These are phyloP conservation scores for Abelmoschus esculentus DNA, from an alignment of 345 rosid genomes.

Conservation along the genomic window DNA sequence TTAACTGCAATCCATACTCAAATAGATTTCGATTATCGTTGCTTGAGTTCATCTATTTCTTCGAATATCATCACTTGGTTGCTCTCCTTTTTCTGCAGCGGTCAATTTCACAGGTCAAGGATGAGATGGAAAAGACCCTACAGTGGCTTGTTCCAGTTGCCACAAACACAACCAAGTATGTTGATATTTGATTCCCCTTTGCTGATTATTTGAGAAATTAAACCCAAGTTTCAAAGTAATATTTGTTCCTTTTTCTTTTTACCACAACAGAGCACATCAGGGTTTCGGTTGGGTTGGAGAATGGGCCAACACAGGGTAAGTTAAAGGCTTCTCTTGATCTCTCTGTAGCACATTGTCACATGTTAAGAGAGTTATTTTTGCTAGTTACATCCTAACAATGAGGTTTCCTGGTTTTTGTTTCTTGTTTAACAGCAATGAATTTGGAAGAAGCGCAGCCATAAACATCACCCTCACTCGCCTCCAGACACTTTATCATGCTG, in stretches of 20 bases:
- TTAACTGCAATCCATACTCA: not conserved
- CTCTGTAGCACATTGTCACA: not conserved
- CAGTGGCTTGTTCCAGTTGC: constrained; percentile 85
- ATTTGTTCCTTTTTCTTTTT: constrained; percentile 8
- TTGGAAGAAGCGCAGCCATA: constrained; percentile 18
- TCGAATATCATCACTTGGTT: not conserved
- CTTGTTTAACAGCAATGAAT: constrained; percentile 23
- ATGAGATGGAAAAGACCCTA: constrained; percentile 69
- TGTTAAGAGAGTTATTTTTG: not conserved
- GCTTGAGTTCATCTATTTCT: not conserved
- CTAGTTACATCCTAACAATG: not conserved
- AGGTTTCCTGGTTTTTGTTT: not conserved
- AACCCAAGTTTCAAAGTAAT: not conserved
- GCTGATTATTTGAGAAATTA: not conserved
- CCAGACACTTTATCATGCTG: constrained; percentile 83
- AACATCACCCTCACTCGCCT: constrained; percentile 49
- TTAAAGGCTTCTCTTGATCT: constrained; percentile 10
- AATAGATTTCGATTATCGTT: not conserved
- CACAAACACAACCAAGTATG: constrained; percentile 74
- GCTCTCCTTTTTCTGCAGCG: constrained; percentile 38
- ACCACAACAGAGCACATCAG: constrained; percentile 63
- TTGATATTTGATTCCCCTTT: not conserved
- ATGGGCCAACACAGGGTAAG: constrained; percentile 88
- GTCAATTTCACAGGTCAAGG: constrained; percentile 17
- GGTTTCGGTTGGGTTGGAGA: constrained; percentile 99